These are phyloP conservation scores for Kalaharituber pfeilii DNA, from an alignment of 2,329 filamentous ascomycete species.

Conservation along the genomic window DNA sequence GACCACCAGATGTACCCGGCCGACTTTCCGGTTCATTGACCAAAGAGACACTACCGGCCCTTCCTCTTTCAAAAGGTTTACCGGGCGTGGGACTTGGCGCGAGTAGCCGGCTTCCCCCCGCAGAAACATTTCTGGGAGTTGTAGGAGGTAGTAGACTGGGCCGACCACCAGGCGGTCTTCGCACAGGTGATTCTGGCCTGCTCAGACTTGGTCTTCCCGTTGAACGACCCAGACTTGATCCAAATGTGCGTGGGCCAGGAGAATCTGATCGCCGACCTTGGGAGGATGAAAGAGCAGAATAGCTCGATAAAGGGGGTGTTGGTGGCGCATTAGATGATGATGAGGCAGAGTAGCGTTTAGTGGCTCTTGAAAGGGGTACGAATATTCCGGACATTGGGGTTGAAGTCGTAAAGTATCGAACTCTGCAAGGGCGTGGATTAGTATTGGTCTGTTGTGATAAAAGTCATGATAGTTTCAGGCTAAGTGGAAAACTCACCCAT, in stretches of 20 bases:
- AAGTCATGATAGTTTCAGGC: conserved; percentile 6
- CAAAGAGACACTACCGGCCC: conserved; percentile 22
- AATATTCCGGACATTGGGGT: conserved; percentile 80
- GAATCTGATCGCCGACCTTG: conserved; percentile 29
- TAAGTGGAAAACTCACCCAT: conserved; percentile 57
- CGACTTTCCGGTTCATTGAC: conserved; percentile 18
- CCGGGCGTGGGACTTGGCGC: conserved; percentile 20
- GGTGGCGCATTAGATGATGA: conserved; percentile 27
- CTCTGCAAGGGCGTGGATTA: conserved; percentile 24
- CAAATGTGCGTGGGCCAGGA: neutral
- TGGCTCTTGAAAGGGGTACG: conserved; percentile 65
- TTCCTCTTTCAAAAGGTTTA: conserved; percentile 17
- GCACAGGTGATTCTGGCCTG: conserved; percentile 11
- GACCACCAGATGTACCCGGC: conserved; percentile 12
- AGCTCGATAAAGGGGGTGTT: conserved; percentile 40
- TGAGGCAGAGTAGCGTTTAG: conserved; percentile 44
- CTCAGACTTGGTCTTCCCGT: neutral
- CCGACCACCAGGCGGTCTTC: conserved; percentile 8
- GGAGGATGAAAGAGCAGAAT: conserved; percentile 37
- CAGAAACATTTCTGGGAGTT: conserved; percentile 19
- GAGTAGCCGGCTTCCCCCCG: conserved; percentile 17
- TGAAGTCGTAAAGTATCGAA: conserved; percentile 63
- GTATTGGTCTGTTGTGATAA: neutral
- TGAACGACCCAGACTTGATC: neutral
- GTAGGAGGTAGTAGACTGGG: conserved; percentile 17